A percentile compares a stretch with the other conserved stretches of the same genome.
These are phyloP conservation scores for Beta vulgaris DNA, from an alignment of 148 eudicot species.

Conservation along the genomic window DNA sequence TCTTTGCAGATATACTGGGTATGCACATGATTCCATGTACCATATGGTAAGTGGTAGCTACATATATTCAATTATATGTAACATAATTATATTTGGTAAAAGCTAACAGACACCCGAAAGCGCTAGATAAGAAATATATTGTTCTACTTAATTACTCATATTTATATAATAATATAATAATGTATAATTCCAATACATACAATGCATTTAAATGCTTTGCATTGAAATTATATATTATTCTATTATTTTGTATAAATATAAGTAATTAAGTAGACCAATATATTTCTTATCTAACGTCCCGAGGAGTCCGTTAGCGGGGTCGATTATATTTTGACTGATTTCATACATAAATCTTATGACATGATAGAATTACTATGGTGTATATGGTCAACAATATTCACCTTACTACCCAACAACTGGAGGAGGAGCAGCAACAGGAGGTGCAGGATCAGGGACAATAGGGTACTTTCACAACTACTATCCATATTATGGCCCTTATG, in stretches of 20 bases:
- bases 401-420: constrained; percentile 41
- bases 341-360: neutral
- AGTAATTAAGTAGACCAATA: too few relatives aligned
- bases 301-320: too few relatives aligned
- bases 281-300: too few relatives aligned
- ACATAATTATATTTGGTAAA: too few relatives aligned
- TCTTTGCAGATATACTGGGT: constrained; percentile 46
- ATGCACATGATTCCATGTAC: constrained; percentile 52
- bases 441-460: constrained; percentile 28
- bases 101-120: too few relatives aligned
- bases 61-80: neutral
- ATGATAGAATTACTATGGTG: constrained; percentile 47
- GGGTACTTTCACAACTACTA: constrained; percentile 40
- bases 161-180: too few relatives aligned
- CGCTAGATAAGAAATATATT: too few relatives aligned
- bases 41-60: constrained; percentile 39
- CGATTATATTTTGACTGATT: neutral
- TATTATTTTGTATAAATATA: too few relatives aligned
- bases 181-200: too few relatives aligned
- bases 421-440: constrained; percentile 17
- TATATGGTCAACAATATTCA: constrained; percentile 42
- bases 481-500: constrained; percentile 37
- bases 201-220: too few relatives aligned
- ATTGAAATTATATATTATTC: too few relatives aligned
- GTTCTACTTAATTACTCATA: too few relatives aligned